These are phyloP conservation scores for Trametes elegans DNA, from an alignment of 768 basidiomycete genomes.

Conservation along the genomic window DNA sequence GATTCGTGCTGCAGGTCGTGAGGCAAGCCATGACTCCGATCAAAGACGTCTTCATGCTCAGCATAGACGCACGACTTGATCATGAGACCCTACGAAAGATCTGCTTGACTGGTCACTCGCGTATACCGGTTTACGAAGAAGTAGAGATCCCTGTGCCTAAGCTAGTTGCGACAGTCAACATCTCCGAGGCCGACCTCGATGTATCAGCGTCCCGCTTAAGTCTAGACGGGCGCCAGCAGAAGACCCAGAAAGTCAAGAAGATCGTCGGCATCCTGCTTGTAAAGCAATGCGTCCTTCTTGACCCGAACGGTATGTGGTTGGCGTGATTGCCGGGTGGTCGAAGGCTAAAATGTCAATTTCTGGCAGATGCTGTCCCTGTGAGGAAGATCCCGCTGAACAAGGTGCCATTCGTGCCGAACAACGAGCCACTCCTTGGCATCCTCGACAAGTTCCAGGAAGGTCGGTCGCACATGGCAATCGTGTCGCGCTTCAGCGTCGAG, in stretches of 20 bases:
- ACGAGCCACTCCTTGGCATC: constrained; percentile 81
- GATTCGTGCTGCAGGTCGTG: constrained; percentile 6
- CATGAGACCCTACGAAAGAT: constrained; percentile 77
- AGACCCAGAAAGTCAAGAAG: constrained; percentile 63
- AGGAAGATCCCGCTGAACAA: constrained; percentile 83
- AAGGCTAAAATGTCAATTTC: constrained; percentile 2
- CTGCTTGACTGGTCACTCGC: constrained; percentile 78
- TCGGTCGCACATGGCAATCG: constrained; percentile 89
- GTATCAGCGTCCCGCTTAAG: constrained; percentile 22
- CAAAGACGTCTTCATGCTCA: constrained; percentile 80
- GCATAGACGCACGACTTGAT: constrained; percentile 79
- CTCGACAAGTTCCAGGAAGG: constrained; percentile 90
- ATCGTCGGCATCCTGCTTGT: constrained; percentile 86
- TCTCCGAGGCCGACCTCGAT: constrained; percentile 9
- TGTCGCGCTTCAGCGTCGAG: constrained; percentile 40
- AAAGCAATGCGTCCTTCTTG: constrained; percentile 85
- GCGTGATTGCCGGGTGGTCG: constrained; percentile 3
- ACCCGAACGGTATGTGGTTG: constrained; percentile 60
- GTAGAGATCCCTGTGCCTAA: constrained; percentile 55
- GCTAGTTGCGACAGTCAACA: constrained; percentile 15
- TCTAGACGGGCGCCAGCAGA: constrained; percentile 15
- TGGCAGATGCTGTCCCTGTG: constrained; percentile 74
- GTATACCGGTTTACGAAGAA: constrained; percentile 83
- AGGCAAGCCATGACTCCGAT: constrained; percentile 78
- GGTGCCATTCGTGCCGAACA: constrained; percentile 82